Evolutionary conservation across 2,329 filamentous ascomycete genomes (phyloP).

Genomic region (Fusarium caatingaense): DNA sequence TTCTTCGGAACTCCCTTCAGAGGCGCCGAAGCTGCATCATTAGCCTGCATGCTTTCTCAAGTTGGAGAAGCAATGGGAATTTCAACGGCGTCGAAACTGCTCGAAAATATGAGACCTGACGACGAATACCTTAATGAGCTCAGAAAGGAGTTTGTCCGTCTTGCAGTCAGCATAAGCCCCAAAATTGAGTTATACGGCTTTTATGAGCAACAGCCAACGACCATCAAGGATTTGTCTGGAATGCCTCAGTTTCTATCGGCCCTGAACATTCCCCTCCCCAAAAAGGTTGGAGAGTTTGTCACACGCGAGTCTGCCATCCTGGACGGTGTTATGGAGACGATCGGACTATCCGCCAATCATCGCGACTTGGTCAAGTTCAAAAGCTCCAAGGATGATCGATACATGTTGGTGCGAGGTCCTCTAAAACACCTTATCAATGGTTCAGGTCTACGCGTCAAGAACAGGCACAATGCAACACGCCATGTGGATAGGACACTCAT

Average conservation of each 20-base stretch:
- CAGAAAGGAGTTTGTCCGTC: slow-evolving; percentile 54
- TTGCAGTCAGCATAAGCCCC: slow-evolving; percentile 50
- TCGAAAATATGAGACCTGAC: slow-evolving; percentile 55
- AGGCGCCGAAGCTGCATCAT: slow-evolving; percentile 52
- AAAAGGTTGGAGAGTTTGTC: slow-evolving; percentile 54
- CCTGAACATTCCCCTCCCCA: slow-evolving; percentile 44
- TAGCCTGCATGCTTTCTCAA: slow-evolving; percentile 53
- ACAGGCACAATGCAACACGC: slow-evolving; percentile 52
- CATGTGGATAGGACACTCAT: slow-evolving; percentile 51
- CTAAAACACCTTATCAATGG: slow-evolving; percentile 54
- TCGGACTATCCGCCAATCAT: slow-evolving; percentile 53
- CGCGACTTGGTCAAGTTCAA: slow-evolving; percentile 57
- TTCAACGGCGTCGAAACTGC: slow-evolving; percentile 51
- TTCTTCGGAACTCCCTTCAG: slow-evolving; percentile 58
- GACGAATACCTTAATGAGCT: slow-evolving; percentile 54
- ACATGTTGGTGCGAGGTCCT: slow-evolving; percentile 51
- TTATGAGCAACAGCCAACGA: slow-evolving; percentile 55
- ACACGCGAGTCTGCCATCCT: slow-evolving; percentile 55
- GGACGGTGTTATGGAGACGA: slow-evolving; percentile 48
- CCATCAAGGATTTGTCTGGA: slow-evolving; percentile 52
- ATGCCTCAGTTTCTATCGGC: slow-evolving; percentile 45
- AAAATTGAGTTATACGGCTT: slow-evolving; percentile 55
- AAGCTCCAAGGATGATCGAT: slow-evolving; percentile 54
- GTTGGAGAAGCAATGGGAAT: slow-evolving; percentile 50
- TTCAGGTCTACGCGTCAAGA: slow-evolving; percentile 52